phyloP scores from a whole-genome alignment of 208 protist species.

The Trypanosoma lewisi region DNA sequence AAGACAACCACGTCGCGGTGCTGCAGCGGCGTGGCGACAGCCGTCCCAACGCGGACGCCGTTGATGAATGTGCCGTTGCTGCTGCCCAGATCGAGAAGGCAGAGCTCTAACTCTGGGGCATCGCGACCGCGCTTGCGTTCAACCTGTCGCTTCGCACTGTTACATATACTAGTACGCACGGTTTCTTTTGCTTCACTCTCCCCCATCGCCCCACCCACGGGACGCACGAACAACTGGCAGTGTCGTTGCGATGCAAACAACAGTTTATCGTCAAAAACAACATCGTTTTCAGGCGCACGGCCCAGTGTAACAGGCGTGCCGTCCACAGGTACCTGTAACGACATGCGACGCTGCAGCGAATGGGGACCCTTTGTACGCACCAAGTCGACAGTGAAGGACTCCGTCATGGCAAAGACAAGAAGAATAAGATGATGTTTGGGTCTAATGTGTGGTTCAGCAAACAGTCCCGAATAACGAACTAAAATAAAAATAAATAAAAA shows the following conservation, averaged over 20 bases:
- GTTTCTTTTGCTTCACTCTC: neutral
- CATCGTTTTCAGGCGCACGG: slow-evolving; percentile 48
- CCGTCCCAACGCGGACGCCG: slow-evolving; percentile 43
- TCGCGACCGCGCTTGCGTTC: neutral
- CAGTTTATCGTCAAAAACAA: slow-evolving; percentile 63
- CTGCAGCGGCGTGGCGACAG: slow-evolving; percentile 42
- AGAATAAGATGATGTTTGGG: too few species aligned
- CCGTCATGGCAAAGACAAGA: slow-evolving; percentile 8
- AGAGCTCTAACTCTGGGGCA: slow-evolving; percentile 29
- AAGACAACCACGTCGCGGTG: slow-evolving; percentile 73
- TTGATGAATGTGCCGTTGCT: slow-evolving; percentile 91
- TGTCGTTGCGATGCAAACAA: slow-evolving; percentile 84
- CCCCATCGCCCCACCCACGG: neutral
- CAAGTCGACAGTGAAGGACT: slow-evolving; percentile 29
- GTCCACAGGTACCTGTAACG: slow-evolving; percentile 37
- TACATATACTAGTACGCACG: neutral
- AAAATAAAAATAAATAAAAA: slow-evolving; percentile 9
- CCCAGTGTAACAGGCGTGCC: slow-evolving; percentile 62
- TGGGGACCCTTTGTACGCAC: slow-evolving; percentile 64
- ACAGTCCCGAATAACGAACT: neutral
- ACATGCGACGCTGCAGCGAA: slow-evolving; percentile 40
- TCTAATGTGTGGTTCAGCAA: too few species aligned
- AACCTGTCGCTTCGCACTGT: neutral
- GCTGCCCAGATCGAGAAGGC: slow-evolving; percentile 76
- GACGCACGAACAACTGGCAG: slow-evolving; percentile 53